Conservation (phyloP, 2,329 filamentous ascomycete genomes). For the Trichoderma afroharzianum region DNA sequence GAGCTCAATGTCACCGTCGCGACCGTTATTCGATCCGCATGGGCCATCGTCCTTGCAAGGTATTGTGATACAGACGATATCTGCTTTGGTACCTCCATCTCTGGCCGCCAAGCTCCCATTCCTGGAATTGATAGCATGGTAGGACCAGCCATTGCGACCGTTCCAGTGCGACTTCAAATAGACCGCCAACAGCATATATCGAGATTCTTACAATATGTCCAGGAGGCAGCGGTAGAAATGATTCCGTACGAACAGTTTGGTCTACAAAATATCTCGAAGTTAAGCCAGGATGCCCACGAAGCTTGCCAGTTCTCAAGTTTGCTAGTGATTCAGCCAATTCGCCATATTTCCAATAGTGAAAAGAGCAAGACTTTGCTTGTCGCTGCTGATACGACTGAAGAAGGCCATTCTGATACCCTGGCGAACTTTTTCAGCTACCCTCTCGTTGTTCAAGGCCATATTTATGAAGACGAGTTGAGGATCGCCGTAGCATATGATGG, state of each 20-base stretch:
- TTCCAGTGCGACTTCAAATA: slow-evolving; percentile 15
- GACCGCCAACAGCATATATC: neutral
- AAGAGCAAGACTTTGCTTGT: neutral
- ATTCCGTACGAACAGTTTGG: neutral
- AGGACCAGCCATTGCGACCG: slow-evolving; percentile 23
- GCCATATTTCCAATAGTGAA: neutral
- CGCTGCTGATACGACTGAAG: neutral
- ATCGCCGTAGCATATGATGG: neutral
- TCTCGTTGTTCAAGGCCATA: neutral
- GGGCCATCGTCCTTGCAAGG: slow-evolving; percentile 27
- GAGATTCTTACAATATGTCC: neutral
- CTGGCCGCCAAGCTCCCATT: slow-evolving; percentile 23
- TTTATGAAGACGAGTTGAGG: neutral
- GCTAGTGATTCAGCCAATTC: neutral
- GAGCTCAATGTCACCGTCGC: slow-evolving; percentile 16
- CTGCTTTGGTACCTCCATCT: slow-evolving; percentile 22
- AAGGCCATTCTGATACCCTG: neutral
- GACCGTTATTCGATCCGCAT: slow-evolving; percentile 6
- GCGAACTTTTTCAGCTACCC: neutral
- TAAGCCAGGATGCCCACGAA: neutral
- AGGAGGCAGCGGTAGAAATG: neutral
- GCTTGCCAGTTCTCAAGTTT: slow-evolving; percentile 1
- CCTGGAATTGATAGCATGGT: slow-evolving; percentile 20
- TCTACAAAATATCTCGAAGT: neutral
- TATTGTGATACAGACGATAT: slow-evolving; percentile 30